Percentiles rank a stretch among this genome's conserved stretches.
These are phyloP conservation scores for Trichoderma arundinaceum DNA, from an alignment of 2,329 filamentous ascomycete genomes.

Conservation along the genomic window DNA sequence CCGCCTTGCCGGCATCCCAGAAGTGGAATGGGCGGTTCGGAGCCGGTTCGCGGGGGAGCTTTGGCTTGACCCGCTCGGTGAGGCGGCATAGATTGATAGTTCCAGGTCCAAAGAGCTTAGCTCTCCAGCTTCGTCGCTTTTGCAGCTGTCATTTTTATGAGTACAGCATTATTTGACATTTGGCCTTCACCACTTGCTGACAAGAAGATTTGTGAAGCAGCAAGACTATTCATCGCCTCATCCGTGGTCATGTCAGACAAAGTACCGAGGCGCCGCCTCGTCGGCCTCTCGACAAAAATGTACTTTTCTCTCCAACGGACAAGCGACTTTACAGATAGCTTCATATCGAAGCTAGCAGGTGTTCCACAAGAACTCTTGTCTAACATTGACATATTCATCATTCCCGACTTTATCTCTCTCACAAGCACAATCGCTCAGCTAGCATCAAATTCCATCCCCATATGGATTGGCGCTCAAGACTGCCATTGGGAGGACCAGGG, in stretches of 20 bases:
- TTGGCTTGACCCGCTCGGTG: conserved; percentile 16
- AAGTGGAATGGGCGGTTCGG: conserved; percentile 30
- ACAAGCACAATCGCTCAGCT: conserved; percentile 57
- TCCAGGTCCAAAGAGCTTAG: neutral
- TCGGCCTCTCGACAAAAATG: conserved; percentile 79
- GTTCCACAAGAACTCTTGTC: conserved; percentile 50
- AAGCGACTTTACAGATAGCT: conserved; percentile 56
- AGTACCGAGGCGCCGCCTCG: conserved; percentile 60
- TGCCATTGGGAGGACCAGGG: conserved; percentile 72
- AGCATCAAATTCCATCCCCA: conserved; percentile 45
- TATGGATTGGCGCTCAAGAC: conserved; percentile 76
- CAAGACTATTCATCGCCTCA: neutral
- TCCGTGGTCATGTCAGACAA: conserved; percentile 31
- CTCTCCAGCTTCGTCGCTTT: neutral
- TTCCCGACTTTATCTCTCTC: conserved; percentile 78
- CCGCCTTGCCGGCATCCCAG: conserved; percentile 28
- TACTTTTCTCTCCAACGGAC: conserved; percentile 74
- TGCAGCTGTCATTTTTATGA: neutral
- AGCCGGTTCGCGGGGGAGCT: conserved; percentile 25
- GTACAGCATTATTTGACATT: neutral
- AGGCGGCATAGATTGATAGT: conserved; percentile 1
- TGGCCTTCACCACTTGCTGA: neutral
- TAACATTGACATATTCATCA: conserved; percentile 73
- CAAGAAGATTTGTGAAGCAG: neutral
- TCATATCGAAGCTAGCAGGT: conserved; percentile 55